Base-by-base conservation (phyloP, 2,329 filamentous ascomycete species). In the Huntiella savannae region DNA sequence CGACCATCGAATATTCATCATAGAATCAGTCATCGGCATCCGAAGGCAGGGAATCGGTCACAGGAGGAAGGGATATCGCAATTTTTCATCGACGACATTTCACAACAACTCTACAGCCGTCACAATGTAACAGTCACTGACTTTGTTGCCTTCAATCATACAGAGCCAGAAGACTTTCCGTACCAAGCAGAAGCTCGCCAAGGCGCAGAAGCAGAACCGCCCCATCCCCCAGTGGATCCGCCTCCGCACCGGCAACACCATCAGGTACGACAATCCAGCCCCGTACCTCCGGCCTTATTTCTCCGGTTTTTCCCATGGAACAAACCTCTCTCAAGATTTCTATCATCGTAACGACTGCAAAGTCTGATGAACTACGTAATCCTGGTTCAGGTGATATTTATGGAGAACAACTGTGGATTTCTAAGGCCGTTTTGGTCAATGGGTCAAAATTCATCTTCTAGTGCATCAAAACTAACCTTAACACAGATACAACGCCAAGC, bases 111-210 rank as follows among this genome's bases (percentile, higher is more conserved):
- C 39, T 4, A 39, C 6, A 22, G 17, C 17, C 3, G n/a, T 17
- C 32, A 44, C 17, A 19, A 19, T 47, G 44, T 40, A 49, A 35
- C 48, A 47, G 48, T 45, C 44, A 38, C 48, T 49, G 48, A 49
- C 48, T 49, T 28, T 46, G 44, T 49, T 49, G 43, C 44, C 36
- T 40, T 40, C 44, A 22, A 37, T 46, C 33, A 37, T 46, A 64
- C 67, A 96, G 88, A 88, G 82, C 81, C 86, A 98, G 76, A 98
- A 98, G 82, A 84, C 87, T 67, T 98, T 98, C 86, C 83, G 87
- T 69, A 95, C 87, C 72, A 98, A 98, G 87, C 82, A 92, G 72
- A 98, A 98, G 91, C 86, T 98, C 75, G 91, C 91, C 66, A 95
- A 88, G 78, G 91, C 91, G 67, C 88, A 96, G 78, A 96, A 94